Conservation (phyloP, 23 red algal species). For the Gracilariopsis chorda region DNA sequence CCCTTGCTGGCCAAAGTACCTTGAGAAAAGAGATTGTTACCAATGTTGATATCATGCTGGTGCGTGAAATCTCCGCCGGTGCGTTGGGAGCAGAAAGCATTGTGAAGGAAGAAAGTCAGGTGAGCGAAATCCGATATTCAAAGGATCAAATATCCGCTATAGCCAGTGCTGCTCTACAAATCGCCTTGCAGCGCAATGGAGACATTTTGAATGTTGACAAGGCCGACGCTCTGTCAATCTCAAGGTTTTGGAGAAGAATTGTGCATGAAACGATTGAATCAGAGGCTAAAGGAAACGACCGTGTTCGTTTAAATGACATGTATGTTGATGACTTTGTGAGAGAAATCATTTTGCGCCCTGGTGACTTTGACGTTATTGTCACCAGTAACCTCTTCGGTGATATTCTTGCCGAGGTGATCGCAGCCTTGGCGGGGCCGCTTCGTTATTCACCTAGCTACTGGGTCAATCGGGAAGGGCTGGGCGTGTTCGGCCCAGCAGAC, state of each 20-base stretch:
- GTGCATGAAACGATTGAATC: slow-evolving; percentile 72
- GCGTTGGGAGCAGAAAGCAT: slow-evolving; percentile 41
- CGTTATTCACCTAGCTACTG: slow-evolving; percentile 70
- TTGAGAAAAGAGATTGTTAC: slow-evolving; percentile 64
- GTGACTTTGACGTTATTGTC: slow-evolving; percentile 75
- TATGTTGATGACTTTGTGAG: slow-evolving; percentile 89
- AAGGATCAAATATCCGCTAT: slow-evolving; percentile 50
- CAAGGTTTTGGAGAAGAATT: slow-evolving; percentile 75
- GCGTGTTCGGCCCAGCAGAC: slow-evolving; percentile 86
- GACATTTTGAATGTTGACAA: slow-evolving; percentile 86
- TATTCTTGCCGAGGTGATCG: slow-evolving; percentile 74
- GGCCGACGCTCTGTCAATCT: slow-evolving; percentile 85
- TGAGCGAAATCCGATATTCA: slow-evolving; percentile 58
- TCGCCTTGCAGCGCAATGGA: slow-evolving; percentile 64
- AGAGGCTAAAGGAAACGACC: slow-evolving; percentile 29
- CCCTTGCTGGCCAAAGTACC: slow-evolving; percentile 37
- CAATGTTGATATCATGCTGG: slow-evolving; percentile 78
- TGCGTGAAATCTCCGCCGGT: slow-evolving; percentile 81
- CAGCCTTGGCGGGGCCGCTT: slow-evolving; percentile 59
- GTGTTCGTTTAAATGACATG: slow-evolving; percentile 75
- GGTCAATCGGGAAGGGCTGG: slow-evolving; percentile 67
- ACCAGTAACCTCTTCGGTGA: slow-evolving; percentile 94
- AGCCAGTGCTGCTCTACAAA: slow-evolving; percentile 43
- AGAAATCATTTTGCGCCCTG: slow-evolving; percentile 72
- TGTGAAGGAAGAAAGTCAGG: slow-evolving; percentile 32